Base-by-base conservation (phyloP, 1,139 yeast species). In the Pichia sp. region DNA sequence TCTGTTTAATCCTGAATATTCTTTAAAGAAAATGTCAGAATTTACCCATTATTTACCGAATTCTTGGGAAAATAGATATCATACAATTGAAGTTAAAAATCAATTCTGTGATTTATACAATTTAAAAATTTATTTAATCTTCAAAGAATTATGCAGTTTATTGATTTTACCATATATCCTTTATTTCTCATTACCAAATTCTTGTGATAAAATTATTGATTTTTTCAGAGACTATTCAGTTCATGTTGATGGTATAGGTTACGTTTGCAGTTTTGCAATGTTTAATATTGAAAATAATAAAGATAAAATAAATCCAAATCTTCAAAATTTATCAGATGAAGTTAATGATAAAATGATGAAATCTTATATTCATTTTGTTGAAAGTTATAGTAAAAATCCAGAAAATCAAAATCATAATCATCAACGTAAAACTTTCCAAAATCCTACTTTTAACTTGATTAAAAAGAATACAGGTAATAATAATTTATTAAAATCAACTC, bases 221-320 rank as follows among this genome's bases (percentile, higher is more conserved):
- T 91, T 91, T 55, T 85, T 89, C 61, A 64, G 97, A 43, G 96
- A 91, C 47, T 82, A 77, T 52, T 79, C 95, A 10, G 79, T 88
- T 11, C 93, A 89, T 59, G 86, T 89, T 36, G 97, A 89, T 63
- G 97, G 96, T 0, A 66, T 91, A 35, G 99, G 98, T 0, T 84
- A 89, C 55, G 95, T 91, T 28, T 91, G 98, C 58, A 81, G 85
- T 34, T 86, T 80, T 68, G 97, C 98, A 3, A 84, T 85, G 78
- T 93, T 91, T 62, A 84, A 84, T 52, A 76, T 81, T 47, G 83
- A 80, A 50, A 74, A 77, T 45, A 75, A 71, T 50, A 70, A 73
- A 51, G 72, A 68, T 44, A 63, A 58, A 39, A 49, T 53, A 6
- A 34, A 21, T 7, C 31, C 23, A 4, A 63, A 71, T 18, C 84